A percentile compares a stretch with the other conserved stretches of the same genome.
These are phyloP conservation scores for Daphne laureola DNA, from an alignment of 441 rosid species.

Conservation along the genomic window DNA sequence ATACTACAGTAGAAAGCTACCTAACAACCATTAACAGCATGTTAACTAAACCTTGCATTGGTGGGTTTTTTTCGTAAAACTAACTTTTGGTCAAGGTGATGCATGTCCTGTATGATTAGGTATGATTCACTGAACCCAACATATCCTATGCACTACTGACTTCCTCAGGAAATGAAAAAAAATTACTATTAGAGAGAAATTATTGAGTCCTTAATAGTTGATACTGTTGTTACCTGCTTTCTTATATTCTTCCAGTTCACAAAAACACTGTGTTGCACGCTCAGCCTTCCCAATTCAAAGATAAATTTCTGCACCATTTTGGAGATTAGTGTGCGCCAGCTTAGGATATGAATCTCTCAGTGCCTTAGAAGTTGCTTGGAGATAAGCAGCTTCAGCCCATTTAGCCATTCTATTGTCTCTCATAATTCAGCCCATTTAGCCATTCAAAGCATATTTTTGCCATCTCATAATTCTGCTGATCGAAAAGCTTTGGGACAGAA, in stretches of 20 bases:
- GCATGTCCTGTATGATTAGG: too few species aligned
- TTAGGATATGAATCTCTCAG: slow-evolving; percentile 25
- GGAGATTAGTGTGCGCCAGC: slow-evolving; percentile 21
- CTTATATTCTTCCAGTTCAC: slow-evolving; percentile 27
- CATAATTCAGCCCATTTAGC: too few species aligned
- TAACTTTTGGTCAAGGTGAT: too few species aligned
- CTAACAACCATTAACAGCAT: too few species aligned
- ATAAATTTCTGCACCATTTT: slow-evolving; percentile 41
- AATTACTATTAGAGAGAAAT: too few species aligned
- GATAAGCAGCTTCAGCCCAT: slow-evolving; percentile 34
- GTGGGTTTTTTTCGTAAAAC: too few species aligned
- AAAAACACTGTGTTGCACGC: slow-evolving; percentile 36
- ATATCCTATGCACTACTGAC: too few species aligned
- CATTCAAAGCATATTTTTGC: slow-evolving; percentile 45
- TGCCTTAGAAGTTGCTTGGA: slow-evolving; percentile 30
- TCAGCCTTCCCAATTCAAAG: slow-evolving; percentile 37
- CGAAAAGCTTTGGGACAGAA: slow-evolving; percentile 30
- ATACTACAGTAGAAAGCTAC: too few species aligned
- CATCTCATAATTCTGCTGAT: slow-evolving; percentile 36
- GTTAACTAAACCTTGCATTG: too few species aligned
- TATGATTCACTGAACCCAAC: too few species aligned
- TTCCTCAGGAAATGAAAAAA: too few species aligned
- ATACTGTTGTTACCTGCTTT: slow-evolving; percentile 25
- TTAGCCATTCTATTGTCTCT: slow-evolving; percentile 30
- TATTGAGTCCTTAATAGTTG: too few species aligned